Evolutionary conservation across 805 yeast genomes (phyloP), one percentile per base, ranked within the genome.

Genomic region (Spathaspora boniae): DNA sequence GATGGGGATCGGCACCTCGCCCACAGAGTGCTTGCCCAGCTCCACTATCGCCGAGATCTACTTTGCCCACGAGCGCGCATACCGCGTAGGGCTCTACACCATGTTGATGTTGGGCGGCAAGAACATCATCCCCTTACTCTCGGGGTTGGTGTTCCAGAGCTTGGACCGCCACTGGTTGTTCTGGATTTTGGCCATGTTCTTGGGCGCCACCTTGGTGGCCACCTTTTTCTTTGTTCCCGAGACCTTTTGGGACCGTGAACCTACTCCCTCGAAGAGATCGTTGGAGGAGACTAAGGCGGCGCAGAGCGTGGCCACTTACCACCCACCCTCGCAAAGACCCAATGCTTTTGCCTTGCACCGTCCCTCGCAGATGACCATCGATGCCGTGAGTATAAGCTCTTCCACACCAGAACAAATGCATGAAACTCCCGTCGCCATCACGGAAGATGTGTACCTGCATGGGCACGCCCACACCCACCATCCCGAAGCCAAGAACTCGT

Each of bases 1-100:
- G 12, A 66, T 68, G 48, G 83, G 82, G n/a, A 52, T 78, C 36
- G 83, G 83, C 3, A 72, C 76, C 26, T 67, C 80, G 4, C 80
- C 82, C 4, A 68, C 77, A 9, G 84, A 78, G 53, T 72, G 80
- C 3, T 58, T 78, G 36, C 82, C 82, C 2, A 65, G 75, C 2
- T 70, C 82, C 4, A 74, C 81, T 2, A 71, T 78, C 32, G 79
- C 82, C 4, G 84, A 78, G 47, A 73, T 78, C 32, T 76, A 69
- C 44, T 76, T 74, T 46, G 71, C 75, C 29, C 82, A 77, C 45
- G 81, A 77, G 50, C 63, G 82, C 38, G 82, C 81, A 3, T 77
- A 76, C 48, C 64, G 82, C 35, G 57, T 75, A 1, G 82, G 82
- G 2, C 58, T 76, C 29, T 76, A 76, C 50, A 77, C 82, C 4